These are phyloP conservation scores for Postia placenta DNA, from an alignment of 768 basidiomycete species.

Conservation along the genomic window DNA sequence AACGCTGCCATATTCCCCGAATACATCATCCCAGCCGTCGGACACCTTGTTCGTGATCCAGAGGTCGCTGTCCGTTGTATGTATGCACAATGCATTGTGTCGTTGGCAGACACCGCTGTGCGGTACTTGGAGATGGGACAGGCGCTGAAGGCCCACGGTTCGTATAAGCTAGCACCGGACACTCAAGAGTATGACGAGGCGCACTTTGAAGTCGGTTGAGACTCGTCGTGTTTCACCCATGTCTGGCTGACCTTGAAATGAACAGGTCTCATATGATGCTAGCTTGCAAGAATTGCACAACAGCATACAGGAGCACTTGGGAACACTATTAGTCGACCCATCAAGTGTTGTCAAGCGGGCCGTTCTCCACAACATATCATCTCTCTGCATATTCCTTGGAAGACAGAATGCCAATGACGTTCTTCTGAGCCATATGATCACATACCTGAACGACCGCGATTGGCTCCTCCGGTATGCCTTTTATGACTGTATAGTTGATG, in stretches of 20 bases:
- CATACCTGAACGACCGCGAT: conserved; percentile 83
- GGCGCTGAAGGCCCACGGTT: conserved; percentile 79
- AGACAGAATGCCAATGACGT: conserved; percentile 93
- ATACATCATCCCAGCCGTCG: conserved; percentile 90
- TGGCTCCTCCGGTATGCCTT: conserved; percentile 90
- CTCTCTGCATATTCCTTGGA: conserved; percentile 90
- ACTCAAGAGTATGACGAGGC: conserved; percentile 70
- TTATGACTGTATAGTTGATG: conserved; percentile 93
- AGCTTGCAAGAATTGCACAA: conserved; percentile 81
- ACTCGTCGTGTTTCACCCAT: neutral
- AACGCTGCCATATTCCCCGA: conserved; percentile 81
- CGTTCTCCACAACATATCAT: conserved; percentile 79
- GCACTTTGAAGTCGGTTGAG: conserved; percentile 63
- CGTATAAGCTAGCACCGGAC: conserved; percentile 57
- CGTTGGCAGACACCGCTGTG: conserved; percentile 80
- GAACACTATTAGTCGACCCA: conserved; percentile 80
- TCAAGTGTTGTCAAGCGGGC: conserved; percentile 90
- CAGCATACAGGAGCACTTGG: conserved; percentile 83
- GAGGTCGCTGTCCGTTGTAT: conserved; percentile 79
- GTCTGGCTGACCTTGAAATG: neutral
- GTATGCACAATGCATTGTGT: conserved; percentile 80
- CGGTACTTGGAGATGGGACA: conserved; percentile 93
- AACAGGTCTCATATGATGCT: conserved; percentile 87
- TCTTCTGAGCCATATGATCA: conserved; percentile 81
- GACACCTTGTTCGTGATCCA: conserved; percentile 73